phyloP scores from a whole-genome alignment of 1,284 basidiomycete species.

The Kalmanozyma brasiliensis region DNA sequence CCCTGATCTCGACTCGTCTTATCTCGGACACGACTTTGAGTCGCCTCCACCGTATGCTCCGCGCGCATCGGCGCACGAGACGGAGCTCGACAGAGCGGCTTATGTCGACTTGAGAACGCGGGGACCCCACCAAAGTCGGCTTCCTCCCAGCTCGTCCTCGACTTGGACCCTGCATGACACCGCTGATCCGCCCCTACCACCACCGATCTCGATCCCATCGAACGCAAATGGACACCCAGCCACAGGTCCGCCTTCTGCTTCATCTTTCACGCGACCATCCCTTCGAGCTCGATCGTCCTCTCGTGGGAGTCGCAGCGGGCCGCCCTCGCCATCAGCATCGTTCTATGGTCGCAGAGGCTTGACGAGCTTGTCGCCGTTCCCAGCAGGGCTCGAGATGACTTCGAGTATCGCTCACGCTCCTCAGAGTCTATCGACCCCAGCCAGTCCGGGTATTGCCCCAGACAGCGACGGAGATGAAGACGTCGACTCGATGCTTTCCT shows the following conservation, averaged over 20 bases:
- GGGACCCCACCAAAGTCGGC: background rate
- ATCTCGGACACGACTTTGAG: slow-evolving; percentile 37
- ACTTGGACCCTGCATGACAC: slow-evolving; percentile 9
- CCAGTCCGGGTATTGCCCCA: slow-evolving; percentile 34
- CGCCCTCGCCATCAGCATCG: slow-evolving; percentile 42
- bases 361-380: slow-evolving; percentile 39
- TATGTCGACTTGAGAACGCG: slow-evolving; percentile 2
- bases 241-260: slow-evolving; percentile 18
- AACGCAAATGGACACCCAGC: background rate
- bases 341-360: slow-evolving; percentile 44
- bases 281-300: slow-evolving; percentile 29
- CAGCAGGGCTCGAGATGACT: slow-evolving; percentile 43
- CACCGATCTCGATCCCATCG: slow-evolving; percentile 40
- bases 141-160: slow-evolving; percentile 13
- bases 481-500: slow-evolving; percentile 22
- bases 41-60: slow-evolving; percentile 47
- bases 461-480: slow-evolving; percentile 46
- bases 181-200: slow-evolving; percentile 34
- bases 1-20: slow-evolving; percentile 37
- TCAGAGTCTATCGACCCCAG: slow-evolving; percentile 25
- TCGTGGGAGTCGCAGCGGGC: slow-evolving; percentile 45
- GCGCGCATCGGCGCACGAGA: slow-evolving; percentile 31
- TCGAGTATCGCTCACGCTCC: slow-evolving; percentile 22
- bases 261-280: slow-evolving; percentile 10
- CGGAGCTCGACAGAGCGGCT: slow-evolving; percentile 33